Evolutionary conservation across 352 stramenopile genomes (phyloP).

Genomic region (Pythium sukuiense): DNA sequence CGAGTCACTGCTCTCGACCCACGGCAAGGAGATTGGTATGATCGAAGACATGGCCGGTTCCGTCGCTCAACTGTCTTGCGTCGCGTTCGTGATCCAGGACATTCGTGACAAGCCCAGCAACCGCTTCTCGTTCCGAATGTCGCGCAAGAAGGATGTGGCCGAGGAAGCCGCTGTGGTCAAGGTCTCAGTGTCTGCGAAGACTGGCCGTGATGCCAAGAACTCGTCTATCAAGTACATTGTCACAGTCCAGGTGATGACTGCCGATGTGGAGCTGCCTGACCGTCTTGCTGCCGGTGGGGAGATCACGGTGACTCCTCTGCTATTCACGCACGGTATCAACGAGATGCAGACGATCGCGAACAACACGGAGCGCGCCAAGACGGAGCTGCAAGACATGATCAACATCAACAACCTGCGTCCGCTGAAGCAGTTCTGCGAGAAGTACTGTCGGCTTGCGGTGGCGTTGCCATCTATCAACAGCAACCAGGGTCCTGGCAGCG

Average conservation of each 20-base stretch:
- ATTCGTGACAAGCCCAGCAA: slow-evolving; percentile 83
- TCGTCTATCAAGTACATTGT: slow-evolving; percentile 83
- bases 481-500: background rate
- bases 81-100: slow-evolving; percentile 87
- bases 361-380: slow-evolving; percentile 87
- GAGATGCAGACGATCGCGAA: slow-evolving; percentile 95
- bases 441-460: slow-evolving; percentile 69
- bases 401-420: slow-evolving; percentile 86
- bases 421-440: slow-evolving; percentile 81
- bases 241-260: slow-evolving; percentile 76
- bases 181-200: slow-evolving; percentile 70
- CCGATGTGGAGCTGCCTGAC: slow-evolving; percentile 74
- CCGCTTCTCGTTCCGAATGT: slow-evolving; percentile 87
- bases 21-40: slow-evolving; percentile 96
- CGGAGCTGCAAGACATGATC: slow-evolving; percentile 88
- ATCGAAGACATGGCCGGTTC: slow-evolving; percentile 90
- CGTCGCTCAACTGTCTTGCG: slow-evolving; percentile 77
- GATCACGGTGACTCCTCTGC: slow-evolving; percentile 77
- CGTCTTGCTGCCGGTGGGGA: slow-evolving; percentile 65
- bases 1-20: slow-evolving; percentile 93
- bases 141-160: slow-evolving; percentile 69
- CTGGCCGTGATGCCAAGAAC: slow-evolving; percentile 41
- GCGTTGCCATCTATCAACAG: slow-evolving; percentile 43
- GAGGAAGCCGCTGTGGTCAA: slow-evolving; percentile 81
- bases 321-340: slow-evolving; percentile 94